A percentile compares a stretch with the other conserved stretches of the same genome.
These are phyloP conservation scores for Dichotomopilus funicola DNA, from an alignment of 2,329 filamentous ascomycete genomes.

Conservation along the genomic window DNA sequence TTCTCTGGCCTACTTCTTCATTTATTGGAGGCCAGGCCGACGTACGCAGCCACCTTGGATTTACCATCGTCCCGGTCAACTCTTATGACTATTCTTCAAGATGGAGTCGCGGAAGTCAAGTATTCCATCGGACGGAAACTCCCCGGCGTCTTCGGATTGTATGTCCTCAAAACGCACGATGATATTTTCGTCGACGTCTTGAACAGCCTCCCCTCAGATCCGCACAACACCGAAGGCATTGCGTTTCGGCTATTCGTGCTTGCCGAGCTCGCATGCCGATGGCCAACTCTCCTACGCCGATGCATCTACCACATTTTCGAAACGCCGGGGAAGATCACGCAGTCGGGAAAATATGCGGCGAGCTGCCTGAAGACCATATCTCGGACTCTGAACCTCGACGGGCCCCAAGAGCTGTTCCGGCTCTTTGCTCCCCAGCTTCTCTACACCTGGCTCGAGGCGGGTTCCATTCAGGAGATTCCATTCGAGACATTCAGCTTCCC, in stretches of 20 bases:
- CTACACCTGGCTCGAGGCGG: slow-evolving; percentile 77
- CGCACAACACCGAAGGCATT: slow-evolving; percentile 71
- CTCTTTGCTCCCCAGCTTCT: slow-evolving; percentile 85
- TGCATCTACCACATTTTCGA: slow-evolving; percentile 95
- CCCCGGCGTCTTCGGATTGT: slow-evolving; percentile 70
- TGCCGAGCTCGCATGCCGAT: slow-evolving; percentile 68
- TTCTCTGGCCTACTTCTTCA: slow-evolving; percentile 64
- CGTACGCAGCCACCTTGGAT: slow-evolving; percentile 56
- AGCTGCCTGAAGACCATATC: slow-evolving; percentile 65
- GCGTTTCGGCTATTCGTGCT: slow-evolving; percentile 74
- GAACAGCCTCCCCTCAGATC: slow-evolving; percentile 67
- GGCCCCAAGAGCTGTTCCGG: slow-evolving; percentile 65
- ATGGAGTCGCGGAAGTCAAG: slow-evolving; percentile 64
- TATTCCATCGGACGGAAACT: slow-evolving; percentile 66
- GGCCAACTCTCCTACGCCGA: slow-evolving; percentile 78
- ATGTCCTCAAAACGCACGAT: slow-evolving; percentile 76
- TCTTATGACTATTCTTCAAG: slow-evolving; percentile 64
- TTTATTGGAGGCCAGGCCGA: slow-evolving; percentile 59
- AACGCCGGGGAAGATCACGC: slow-evolving; percentile 65
- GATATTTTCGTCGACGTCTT: slow-evolving; percentile 78
- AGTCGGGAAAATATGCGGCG: slow-evolving; percentile 62
- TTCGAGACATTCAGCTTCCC: slow-evolving; percentile 78
- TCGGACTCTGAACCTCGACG: slow-evolving; percentile 54
- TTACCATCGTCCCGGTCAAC: slow-evolving; percentile 60
- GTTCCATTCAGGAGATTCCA: slow-evolving; percentile 65